phyloP scores from a whole-genome alignment of 257 asterid species.

The Perilla frutescens region DNA sequence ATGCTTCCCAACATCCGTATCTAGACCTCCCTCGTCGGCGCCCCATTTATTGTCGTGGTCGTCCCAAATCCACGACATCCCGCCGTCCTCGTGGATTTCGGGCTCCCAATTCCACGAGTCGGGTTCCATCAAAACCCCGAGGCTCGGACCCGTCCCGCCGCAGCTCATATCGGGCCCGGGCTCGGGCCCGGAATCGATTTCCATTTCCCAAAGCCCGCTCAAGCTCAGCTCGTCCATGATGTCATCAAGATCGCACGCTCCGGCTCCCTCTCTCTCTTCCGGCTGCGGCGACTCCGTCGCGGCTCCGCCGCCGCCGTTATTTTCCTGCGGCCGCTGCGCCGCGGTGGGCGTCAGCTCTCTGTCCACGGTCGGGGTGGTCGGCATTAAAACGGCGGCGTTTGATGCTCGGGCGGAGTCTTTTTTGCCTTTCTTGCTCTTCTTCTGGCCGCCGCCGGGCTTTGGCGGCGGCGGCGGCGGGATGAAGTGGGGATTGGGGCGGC shows the following conservation, averaged over 20 bases:
- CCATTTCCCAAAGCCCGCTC: constrained; percentile 31
- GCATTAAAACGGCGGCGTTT: constrained; percentile 34
- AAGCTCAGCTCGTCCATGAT: constrained; percentile 39
- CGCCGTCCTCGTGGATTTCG: constrained; percentile 33
- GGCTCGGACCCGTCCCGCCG: not conserved
- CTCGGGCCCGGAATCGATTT: not conserved
- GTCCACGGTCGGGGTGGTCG: constrained; percentile 29
- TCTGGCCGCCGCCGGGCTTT: not conserved
- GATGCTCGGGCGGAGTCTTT: not conserved
- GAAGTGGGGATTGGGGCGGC: constrained; percentile 40
- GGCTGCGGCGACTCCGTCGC: not conserved
- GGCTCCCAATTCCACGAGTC: constrained; percentile 39
- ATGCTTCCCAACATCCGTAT: constrained; percentile 40
- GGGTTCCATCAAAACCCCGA: not conserved
- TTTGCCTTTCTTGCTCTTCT: constrained; percentile 27
- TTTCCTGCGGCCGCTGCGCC: not conserved
- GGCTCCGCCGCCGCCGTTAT: not conserved
- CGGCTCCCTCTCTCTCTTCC: constrained; percentile 4
- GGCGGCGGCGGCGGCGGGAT: constrained; percentile 34
- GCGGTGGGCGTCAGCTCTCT: constrained; percentile 42
- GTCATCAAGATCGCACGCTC: constrained; percentile 37
- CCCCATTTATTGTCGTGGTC: constrained; percentile 19
- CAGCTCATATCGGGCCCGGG: not conserved
- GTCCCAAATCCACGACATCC: constrained; percentile 54
- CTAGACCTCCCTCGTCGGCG: not conserved